phyloP scores from a whole-genome alignment of 257 asterid genomes.

The Linderniella brevidens region DNA sequence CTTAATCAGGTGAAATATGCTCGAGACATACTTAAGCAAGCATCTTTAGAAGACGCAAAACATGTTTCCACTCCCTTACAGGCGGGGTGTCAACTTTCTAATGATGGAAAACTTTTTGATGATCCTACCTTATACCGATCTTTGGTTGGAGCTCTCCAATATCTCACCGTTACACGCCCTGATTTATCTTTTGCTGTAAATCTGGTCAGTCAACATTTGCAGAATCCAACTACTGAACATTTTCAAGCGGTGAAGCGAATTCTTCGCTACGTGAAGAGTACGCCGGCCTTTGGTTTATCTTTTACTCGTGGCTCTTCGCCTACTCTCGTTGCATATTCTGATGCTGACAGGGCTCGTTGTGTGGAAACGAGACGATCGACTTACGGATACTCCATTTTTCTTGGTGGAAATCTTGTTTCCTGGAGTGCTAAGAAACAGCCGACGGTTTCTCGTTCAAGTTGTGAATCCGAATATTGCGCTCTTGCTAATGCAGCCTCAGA shows the following conservation, averaged over 20 bases:
- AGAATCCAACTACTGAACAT: background rate
- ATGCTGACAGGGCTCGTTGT: slow-evolving; percentile 9
- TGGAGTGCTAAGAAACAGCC: slow-evolving; percentile 3
- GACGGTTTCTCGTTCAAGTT: background rate
- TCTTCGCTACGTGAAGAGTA: background rate
- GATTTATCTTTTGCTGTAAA: background rate
- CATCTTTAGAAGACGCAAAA: background rate
- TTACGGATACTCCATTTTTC: background rate
- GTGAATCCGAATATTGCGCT: slow-evolving; percentile 1
- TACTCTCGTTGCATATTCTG: background rate
- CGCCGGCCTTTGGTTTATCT: background rate
- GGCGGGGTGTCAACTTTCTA: too few relatives aligned
- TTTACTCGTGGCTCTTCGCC: background rate
- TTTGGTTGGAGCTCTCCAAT: background rate
- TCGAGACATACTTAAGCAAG: background rate
- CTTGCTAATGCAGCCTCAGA: slow-evolving; percentile 1
- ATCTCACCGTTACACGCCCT: too few relatives aligned
- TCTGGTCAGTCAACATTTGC: background rate
- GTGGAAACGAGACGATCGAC: background rate
- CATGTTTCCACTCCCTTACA: too few relatives aligned
- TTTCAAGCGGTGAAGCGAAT: background rate
- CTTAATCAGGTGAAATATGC: background rate
- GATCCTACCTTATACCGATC: background rate
- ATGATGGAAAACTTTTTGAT: too few relatives aligned
- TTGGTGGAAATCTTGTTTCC: slow-evolving; percentile 2